Evolutionary conservation across 805 yeast species (phyloP).

Genomic region (Kazachstania kunashirensis): DNA sequence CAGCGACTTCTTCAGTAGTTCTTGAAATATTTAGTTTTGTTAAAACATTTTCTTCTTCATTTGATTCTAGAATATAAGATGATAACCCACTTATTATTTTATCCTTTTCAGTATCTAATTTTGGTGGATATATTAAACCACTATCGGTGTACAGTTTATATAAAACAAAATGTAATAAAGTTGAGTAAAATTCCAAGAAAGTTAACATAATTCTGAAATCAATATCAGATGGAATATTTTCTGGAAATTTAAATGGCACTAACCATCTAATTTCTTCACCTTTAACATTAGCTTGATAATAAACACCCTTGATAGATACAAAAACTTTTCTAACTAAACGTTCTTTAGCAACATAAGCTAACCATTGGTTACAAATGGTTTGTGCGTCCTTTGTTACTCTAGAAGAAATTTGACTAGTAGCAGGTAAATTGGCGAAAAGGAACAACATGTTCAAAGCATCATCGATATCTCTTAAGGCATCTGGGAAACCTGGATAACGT

Average conservation of each 20-base stretch:
- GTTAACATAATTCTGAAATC: conserved; percentile 97
- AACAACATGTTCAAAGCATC: conserved; percentile 94
- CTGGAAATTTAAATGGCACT: conserved; percentile 94
- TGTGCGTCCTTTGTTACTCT: conserved; percentile 83
- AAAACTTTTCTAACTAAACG: conserved; percentile 77
- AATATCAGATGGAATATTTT: conserved; percentile 84
- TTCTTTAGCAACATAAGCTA: conserved; percentile 84
- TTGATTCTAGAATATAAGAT: conserved; percentile 63
- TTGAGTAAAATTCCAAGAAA: conserved; percentile 90
- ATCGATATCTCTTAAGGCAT: conserved; percentile 86
- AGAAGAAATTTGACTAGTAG: conserved; percentile 72
- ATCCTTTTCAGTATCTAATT: conserved; percentile 57
- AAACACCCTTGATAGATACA: conserved; percentile 94
- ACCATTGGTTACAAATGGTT: conserved; percentile 84
- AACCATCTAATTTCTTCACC: conserved; percentile 96
- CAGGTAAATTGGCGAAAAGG: conserved; percentile 89
- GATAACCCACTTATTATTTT: conserved; percentile 87
- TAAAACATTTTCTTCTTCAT: conserved; percentile 26
- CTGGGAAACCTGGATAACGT: conserved; percentile 87
- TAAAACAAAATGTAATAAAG: conserved; percentile 78
- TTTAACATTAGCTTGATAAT: conserved; percentile 78
- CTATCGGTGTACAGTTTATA: conserved; percentile 78
- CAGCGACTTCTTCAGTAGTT: conserved; percentile 22
- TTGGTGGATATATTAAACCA: conserved; percentile 86
- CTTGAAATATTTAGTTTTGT: conserved; percentile 7